phyloP scores from a whole-genome alignment of 805 yeast genomes.

The Sungouiozyma ichnusensis region DNA sequence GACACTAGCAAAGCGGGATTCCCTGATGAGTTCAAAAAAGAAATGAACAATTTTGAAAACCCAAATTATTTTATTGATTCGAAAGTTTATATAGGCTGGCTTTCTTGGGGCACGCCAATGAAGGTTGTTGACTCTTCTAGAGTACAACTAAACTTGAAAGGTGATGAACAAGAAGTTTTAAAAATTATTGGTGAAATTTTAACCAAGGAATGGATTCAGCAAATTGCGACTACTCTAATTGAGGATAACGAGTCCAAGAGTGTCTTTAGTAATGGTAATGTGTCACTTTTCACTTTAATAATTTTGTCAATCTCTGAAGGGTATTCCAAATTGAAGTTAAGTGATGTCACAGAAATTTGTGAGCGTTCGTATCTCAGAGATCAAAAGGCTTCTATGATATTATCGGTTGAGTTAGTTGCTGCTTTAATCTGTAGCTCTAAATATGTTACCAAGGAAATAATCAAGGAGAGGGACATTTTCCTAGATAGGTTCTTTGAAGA shows the following conservation, averaged over 20 bases:
- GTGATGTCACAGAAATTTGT: conserved; percentile 44
- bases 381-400: conserved; percentile 70
- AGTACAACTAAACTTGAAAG: conserved; percentile 31
- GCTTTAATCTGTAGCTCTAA: conserved; percentile 48
- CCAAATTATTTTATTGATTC: conserved; percentile 52
- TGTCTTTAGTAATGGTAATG: conserved; percentile 56
- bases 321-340: conserved; percentile 31
- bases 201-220: conserved; percentile 48
- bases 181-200: conserved; percentile 35
- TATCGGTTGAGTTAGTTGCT: conserved; percentile 56
- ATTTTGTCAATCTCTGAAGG: conserved; percentile 39
- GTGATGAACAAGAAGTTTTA: conserved; percentile 35
- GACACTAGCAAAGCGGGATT: conserved; percentile 36
- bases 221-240: conserved; percentile 40
- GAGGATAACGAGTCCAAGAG: conserved; percentile 62
- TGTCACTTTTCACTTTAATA: conserved; percentile 43
- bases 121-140: conserved; percentile 27
- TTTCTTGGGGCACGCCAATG: conserved; percentile 60
- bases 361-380: conserved; percentile 44
- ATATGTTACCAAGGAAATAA: conserved; percentile 29
- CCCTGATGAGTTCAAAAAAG: conserved; percentile 36
- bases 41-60: conserved; percentile 36
- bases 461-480: conserved; percentile 35
- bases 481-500: conserved; percentile 35
- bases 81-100: conserved; percentile 51